A percentile compares a stretch with the other conserved stretches of the same genome.
phyloP scores from a whole-genome alignment of 1,284 basidiomycete genomes.

The Singerocomus inundabilis region DNA sequence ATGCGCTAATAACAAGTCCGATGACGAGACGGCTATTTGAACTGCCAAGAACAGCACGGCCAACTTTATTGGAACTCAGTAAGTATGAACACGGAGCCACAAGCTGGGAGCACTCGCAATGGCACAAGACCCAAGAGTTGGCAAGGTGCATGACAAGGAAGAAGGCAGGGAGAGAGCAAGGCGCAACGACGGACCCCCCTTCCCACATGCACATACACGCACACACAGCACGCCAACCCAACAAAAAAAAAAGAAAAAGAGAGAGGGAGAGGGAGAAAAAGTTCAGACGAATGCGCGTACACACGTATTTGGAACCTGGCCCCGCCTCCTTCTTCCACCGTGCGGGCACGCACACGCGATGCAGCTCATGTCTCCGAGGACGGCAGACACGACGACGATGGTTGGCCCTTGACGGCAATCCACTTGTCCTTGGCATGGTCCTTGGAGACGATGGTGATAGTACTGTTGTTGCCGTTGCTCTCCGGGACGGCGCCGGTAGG shows the following conservation, averaged over 20 bases:
- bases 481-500: constrained; percentile 31
- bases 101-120: constrained; percentile 14
- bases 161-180: background rate
- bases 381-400: constrained; percentile 7
- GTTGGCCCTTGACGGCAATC: constrained; percentile 58
- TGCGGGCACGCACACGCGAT: constrained; percentile 1
- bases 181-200: background rate
- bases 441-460: too few relatives aligned
- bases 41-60: too few relatives aligned
- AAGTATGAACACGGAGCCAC: constrained; percentile 22
- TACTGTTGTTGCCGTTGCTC: too few relatives aligned
- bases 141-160: background rate
- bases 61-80: constrained; percentile 23
- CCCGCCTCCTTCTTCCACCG: too few relatives aligned
- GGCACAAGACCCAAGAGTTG: constrained; percentile 13
- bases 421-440: constrained; percentile 58
- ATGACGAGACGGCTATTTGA: too few relatives aligned
- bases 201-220: background rate
- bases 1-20: constrained; percentile 18
- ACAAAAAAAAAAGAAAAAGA: too few relatives aligned
- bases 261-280: too few relatives aligned
- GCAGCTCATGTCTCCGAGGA: constrained; percentile 15
- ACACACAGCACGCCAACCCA: too few relatives aligned
- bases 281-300: constrained; percentile 13
- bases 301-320: too few relatives aligned